phyloP scores from a whole-genome alignment of 1,139 yeast genomes.

The Saccharomyces hybrid region DNA sequence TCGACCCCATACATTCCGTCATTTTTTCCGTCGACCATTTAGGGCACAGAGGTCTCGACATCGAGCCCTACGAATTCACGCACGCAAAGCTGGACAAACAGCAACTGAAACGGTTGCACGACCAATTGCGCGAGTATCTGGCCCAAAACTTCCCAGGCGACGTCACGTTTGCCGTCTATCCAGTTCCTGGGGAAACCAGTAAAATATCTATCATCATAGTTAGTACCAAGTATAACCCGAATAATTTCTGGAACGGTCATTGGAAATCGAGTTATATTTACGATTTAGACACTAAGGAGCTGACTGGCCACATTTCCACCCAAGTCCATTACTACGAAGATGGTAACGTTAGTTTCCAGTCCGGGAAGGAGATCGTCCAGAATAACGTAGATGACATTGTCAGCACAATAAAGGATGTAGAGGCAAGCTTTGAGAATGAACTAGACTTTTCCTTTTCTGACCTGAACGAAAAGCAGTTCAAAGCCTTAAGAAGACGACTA shows the following conservation, averaged over 20 bases:
- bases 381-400: slow-evolving; percentile 28
- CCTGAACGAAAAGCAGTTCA: slow-evolving; percentile 75
- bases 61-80: slow-evolving; percentile 36
- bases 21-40: slow-evolving; percentile 58
- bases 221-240: slow-evolving; percentile 66
- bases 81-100: slow-evolving; percentile 14
- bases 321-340: slow-evolving; percentile 93
- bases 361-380: slow-evolving; percentile 38
- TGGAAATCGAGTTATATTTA: slow-evolving; percentile 68
- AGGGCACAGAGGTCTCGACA: slow-evolving; percentile 40
- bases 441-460: slow-evolving; percentile 59
- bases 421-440: slow-evolving; percentile 51
- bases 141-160: slow-evolving; percentile 41
- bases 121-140: slow-evolving; percentile 33
- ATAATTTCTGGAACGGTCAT: slow-evolving; percentile 82
- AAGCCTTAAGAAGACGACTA: slow-evolving; percentile 76
- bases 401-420: slow-evolving; percentile 50
- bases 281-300: slow-evolving; percentile 30
- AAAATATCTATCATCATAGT: slow-evolving; percentile 47
- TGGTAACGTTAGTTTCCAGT: slow-evolving; percentile 80
- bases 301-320: slow-evolving; percentile 51
- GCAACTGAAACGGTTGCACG: slow-evolving; percentile 17
- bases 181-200: slow-evolving; percentile 38
- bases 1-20: slow-evolving; percentile 41
- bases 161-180: slow-evolving; percentile 38